Evolutionary conservation across 371 early-diverging fungal species (phyloP).

Genomic region (Lichtheimia hyalospora): DNA sequence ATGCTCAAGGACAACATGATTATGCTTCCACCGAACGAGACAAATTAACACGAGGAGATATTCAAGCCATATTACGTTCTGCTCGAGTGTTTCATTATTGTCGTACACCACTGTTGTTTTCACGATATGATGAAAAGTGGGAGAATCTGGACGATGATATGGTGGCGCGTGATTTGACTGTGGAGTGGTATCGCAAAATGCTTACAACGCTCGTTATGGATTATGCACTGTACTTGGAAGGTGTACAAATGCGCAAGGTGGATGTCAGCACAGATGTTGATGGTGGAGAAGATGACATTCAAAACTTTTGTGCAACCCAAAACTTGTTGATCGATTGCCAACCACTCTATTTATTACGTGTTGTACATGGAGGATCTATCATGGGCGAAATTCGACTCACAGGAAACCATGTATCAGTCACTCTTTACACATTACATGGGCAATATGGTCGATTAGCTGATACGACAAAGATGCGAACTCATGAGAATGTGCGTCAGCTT

Average conservation of each 20-base stretch:
- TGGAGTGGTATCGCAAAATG: slow-evolving; percentile 60
- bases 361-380: slow-evolving; percentile 66
- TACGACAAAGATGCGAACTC: background rate
- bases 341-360: slow-evolving; percentile 62
- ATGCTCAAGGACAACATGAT: slow-evolving; percentile 12
- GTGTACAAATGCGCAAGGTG: slow-evolving; percentile 65
- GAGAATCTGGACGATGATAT: slow-evolving; percentile 19
- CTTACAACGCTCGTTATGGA: slow-evolving; percentile 56
- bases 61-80: slow-evolving; percentile 59
- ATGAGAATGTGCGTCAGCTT: slow-evolving; percentile 46
- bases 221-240: slow-evolving; percentile 65
- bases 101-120: slow-evolving; percentile 62
- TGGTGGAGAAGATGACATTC: slow-evolving; percentile 18
- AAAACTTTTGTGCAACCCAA: slow-evolving; percentile 17
- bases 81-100: slow-evolving; percentile 67
- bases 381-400: slow-evolving; percentile 76
- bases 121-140: slow-evolving; percentile 45
- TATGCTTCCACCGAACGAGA: slow-evolving; percentile 24
- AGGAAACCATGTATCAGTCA: slow-evolving; percentile 69
- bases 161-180: slow-evolving; percentile 6
- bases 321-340: slow-evolving; percentile 42
- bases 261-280: slow-evolving; percentile 40
- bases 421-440: slow-evolving; percentile 69
- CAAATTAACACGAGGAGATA: slow-evolving; percentile 47
- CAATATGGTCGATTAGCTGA: slow-evolving; percentile 43